Evolutionary conservation across 257 asterid genomes (phyloP), one percentile per base, ranked within the genome.

Genomic region (Verbascum thapsus): DNA sequence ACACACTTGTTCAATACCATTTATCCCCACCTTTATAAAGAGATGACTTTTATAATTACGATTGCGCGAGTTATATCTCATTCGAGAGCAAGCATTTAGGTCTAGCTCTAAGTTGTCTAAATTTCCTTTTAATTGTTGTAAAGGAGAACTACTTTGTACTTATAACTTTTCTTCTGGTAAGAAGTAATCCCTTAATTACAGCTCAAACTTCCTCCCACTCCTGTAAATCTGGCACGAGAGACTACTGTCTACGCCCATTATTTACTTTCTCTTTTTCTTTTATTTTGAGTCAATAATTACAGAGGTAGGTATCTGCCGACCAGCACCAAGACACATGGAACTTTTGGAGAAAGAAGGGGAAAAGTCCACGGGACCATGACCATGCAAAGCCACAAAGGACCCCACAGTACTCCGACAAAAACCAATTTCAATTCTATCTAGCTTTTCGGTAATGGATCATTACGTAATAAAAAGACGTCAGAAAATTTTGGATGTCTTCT

Each of bases 331-430:
- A 23, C n/a, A 19, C n/a, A 8, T 0, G 53, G 30, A 0, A 6
- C 5, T 48, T 48, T 19, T 6, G 30, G 6, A 8, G 12, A 23
- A 34, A 49, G n/a, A n/a, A n/a, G n/a, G n/a, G n/a, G n/a, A n/a
- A n/a, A n/a, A n/a, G n/a, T 43, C 5, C 11, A 51, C 5, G n/a
- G 49, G 54, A 60, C 53, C 23, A 47, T 9, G 6, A 52, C 40
- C 58, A 34, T 60, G 58, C 58, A 40, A n/a, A n/a, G n/a, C n/a
- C n/a, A n/a, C n/a, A n/a, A 30, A 30, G 16, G 45, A n/a, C 19
- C 61, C 58, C n/a, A 30, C 3, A 18, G 37, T 8, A 30, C 23
- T 63, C 48, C 35, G 11, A 63, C 26, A 69, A 40, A 53, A 58
- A 58, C 16, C 16, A 43, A 38, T 15, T 26, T 63, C 39, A 47